Evolutionary conservation across 108 stramenopile genomes (phyloP).

Genomic region (Pseudonitzschia multistriata): DNA sequence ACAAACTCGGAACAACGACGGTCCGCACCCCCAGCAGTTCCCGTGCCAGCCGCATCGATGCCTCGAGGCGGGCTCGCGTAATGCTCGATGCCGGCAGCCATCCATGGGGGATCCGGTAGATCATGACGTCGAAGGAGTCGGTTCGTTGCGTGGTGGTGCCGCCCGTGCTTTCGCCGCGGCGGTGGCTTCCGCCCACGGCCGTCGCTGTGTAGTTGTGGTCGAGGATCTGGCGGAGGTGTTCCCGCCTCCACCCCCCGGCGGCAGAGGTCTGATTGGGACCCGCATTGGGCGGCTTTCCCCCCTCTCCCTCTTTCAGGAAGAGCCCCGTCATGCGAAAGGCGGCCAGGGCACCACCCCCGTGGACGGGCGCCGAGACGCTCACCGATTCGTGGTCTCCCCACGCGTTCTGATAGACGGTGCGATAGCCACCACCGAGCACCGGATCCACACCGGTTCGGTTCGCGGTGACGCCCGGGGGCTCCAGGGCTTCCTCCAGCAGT

Average conservation of each 20-base stretch:
- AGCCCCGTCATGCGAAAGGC: constrained; percentile 22
- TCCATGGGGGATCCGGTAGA: constrained; percentile 43
- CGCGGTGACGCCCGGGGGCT: background rate
- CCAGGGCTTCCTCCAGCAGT: constrained; percentile 10
- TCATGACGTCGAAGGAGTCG: constrained; percentile 36
- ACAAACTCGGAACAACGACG: constrained; percentile 35
- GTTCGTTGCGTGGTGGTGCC: background rate
- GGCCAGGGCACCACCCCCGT: constrained; percentile 11
- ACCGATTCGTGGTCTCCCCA: constrained; percentile 19
- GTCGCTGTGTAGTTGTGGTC: constrained; percentile 5
- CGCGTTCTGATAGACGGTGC: constrained; percentile 15
- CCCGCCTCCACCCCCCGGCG: constrained; percentile 1
- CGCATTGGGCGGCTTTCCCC: background rate
- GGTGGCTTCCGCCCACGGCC: background rate
- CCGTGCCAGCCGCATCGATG: constrained; percentile 34
- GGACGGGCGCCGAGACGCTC: background rate
- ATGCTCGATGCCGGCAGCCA: constrained; percentile 40
- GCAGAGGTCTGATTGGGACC: background rate
- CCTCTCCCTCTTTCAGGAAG: background rate
- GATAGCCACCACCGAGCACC: background rate
- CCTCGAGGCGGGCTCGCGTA: constrained; percentile 25
- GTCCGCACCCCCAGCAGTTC: constrained; percentile 37
- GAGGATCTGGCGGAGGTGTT: constrained; percentile 4
- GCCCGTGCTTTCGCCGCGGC: background rate
- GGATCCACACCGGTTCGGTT: background rate